phyloP scores from a whole-genome alignment of 768 basidiomycete species.

The Phylloporus rhodoxanthus region DNA sequence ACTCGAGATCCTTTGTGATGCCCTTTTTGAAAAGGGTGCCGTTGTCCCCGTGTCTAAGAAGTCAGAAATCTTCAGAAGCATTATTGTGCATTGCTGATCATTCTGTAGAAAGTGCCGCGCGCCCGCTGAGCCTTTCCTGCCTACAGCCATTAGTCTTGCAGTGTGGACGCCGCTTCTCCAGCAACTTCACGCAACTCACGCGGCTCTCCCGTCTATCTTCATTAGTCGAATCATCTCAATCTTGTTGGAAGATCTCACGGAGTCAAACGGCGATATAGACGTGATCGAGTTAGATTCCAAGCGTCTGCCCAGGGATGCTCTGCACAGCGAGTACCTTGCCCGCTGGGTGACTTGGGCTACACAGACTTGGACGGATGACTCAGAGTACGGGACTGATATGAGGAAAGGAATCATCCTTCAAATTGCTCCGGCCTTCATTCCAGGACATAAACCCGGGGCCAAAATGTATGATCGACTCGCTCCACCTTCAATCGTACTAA shows the following conservation, averaged over 20 bases:
- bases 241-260: slow-evolving; percentile 22
- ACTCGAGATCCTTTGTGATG: slow-evolving; percentile 60
- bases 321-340: slow-evolving; percentile 56
- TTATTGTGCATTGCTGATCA: slow-evolving; percentile 1
- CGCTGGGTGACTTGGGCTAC: slow-evolving; percentile 66
- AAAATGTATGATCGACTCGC: slow-evolving; percentile 30
- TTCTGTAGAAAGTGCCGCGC: slow-evolving; percentile 49
- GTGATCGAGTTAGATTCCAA: slow-evolving; percentile 16
- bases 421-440: slow-evolving; percentile 47
- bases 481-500: slow-evolving; percentile 4
- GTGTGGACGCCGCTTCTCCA: slow-evolving; percentile 64
- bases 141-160: slow-evolving; percentile 46
- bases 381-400: slow-evolving; percentile 35
- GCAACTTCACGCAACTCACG: slow-evolving; percentile 53
- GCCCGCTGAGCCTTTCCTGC: slow-evolving; percentile 39
- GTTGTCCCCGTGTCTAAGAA: slow-evolving; percentile 82
- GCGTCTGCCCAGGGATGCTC: slow-evolving; percentile 29
- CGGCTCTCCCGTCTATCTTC: slow-evolving; percentile 47
- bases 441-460: slow-evolving; percentile 22
- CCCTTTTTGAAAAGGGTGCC: slow-evolving; percentile 61
- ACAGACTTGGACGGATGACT: slow-evolving; percentile 33
- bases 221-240: slow-evolving; percentile 39
- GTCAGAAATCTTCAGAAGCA: slow-evolving; percentile 37
- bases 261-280: slow-evolving; percentile 11
- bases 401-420: slow-evolving; percentile 40